phyloP scores from a whole-genome alignment of 768 basidiomycete species.

The Coprinopsis strossmayeri region DNA sequence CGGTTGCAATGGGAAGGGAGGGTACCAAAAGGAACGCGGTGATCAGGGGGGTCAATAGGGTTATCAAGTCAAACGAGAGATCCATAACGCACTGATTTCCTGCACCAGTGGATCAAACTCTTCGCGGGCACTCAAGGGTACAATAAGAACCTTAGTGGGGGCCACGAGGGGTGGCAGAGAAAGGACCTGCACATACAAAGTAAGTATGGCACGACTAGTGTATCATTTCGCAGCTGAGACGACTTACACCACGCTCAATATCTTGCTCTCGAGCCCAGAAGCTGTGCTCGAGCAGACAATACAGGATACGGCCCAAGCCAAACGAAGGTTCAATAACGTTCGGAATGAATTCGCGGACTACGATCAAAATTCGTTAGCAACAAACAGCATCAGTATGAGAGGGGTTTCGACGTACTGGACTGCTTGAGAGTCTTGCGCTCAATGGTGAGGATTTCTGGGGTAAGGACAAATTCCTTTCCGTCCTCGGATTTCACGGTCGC shows the following conservation, averaged over 20 bases:
- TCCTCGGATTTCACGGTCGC: slow-evolving; percentile 51
- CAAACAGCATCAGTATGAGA: background rate
- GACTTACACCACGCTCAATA: slow-evolving; percentile 77
- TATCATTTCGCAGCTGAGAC: slow-evolving; percentile 2
- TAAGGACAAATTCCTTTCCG: slow-evolving; percentile 63
- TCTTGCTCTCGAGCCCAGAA: slow-evolving; percentile 96
- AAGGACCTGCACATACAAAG: slow-evolving; percentile 52
- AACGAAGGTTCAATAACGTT: slow-evolving; percentile 99
- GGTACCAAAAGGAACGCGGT: background rate
- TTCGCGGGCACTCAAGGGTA: slow-evolving; percentile 82
- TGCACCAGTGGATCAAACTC: slow-evolving; percentile 79
- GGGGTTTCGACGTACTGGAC: slow-evolving; percentile 40
- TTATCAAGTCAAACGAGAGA: slow-evolving; percentile 10
- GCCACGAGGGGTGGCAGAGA: slow-evolving; percentile 87
- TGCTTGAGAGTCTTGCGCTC: slow-evolving; percentile 84
- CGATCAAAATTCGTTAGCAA: slow-evolving; percentile 9
- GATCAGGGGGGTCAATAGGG: slow-evolving; percentile 10
- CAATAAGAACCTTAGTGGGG: slow-evolving; percentile 95
- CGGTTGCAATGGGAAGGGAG: slow-evolving; percentile 4
- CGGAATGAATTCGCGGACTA: slow-evolving; percentile 92
- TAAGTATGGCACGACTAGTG: slow-evolving; percentile 9
- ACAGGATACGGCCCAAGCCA: slow-evolving; percentile 93
- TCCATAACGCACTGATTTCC: slow-evolving; percentile 84
- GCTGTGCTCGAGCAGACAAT: slow-evolving; percentile 88
- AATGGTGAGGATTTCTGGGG: slow-evolving; percentile 69